Base-by-base conservation (phyloP, 768 basidiomycete genomes). In the Lactifluus pinguis region DNA sequence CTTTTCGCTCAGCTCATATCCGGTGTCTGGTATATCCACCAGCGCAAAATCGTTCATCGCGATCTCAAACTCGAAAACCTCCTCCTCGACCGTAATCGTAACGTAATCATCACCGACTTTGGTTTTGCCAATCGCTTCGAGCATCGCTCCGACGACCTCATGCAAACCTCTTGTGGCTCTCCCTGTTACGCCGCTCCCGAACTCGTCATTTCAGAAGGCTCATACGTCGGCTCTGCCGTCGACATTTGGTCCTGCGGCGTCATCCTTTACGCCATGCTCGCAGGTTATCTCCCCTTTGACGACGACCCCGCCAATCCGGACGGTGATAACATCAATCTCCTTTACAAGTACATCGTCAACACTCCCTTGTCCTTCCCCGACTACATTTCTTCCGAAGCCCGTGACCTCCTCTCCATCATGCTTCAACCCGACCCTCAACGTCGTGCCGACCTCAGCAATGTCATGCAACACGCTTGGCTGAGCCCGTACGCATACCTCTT, bases 171-270 rank as follows among this genome's bases (percentile, higher is more conserved):
- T 65, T 98, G 97, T 65, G 97, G 97, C 15, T 90, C 87, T 32
- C 97, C 97, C 0, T 99, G 97, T 74, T 99, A 98, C 72, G 97
- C 97, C 6, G 97, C 97, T 0, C 97, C 97, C 0, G 97, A 99
- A 71, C 80, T 99, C 11, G 97, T 99, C 74, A 94, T 98, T 66
- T 92, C 89, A 32, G 97, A 98, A 69, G 97, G 97, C 15, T 81
- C 94, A 21, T 98, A 98, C 68, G 92, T 98, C 38, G 97, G 97
- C 14, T 92, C 90, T 36, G 95, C 97, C 1, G 97, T 98, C 65
- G 97, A 98, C 69, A 95, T 99, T 70, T 99, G 93, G 93, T 87
- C 85, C 38, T 97, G 93, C 65, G 93, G 93, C 42, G 94, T 97
- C 60, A 97, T 97, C 68, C 79, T 97, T 6, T 97, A 97, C 70